Percentiles rank a stretch among this genome's conserved stretches.
Evolutionary conservation across 805 yeast species (phyloP).

Genomic region (Saturnispora dispora): DNA sequence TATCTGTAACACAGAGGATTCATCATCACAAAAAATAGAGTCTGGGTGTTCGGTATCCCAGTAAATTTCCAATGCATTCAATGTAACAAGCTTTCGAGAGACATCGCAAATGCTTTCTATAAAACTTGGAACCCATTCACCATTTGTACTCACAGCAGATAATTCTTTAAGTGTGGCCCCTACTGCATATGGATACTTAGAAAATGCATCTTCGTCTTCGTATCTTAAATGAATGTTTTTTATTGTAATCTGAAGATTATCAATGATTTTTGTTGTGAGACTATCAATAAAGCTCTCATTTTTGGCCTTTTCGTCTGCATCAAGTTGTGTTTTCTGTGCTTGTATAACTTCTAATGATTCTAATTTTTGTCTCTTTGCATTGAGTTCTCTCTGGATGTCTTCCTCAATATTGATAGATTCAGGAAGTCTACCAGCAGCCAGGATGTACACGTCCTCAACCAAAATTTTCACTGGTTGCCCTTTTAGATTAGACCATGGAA

Average conservation of each 20-base stretch:
- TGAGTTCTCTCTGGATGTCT: conserved; percentile 49
- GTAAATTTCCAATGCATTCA: conserved; percentile 68
- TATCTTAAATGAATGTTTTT: conserved; percentile 87
- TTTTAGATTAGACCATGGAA: conserved; percentile 94
- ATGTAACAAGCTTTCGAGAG: conserved; percentile 68
- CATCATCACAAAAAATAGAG: conserved; percentile 40
- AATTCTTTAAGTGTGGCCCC: conserved; percentile 80
- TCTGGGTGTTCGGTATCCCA: conserved; percentile 61
- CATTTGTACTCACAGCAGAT: conserved; percentile 86
- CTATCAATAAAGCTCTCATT: conserved; percentile 83
- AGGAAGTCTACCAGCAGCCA: conserved; percentile 66
- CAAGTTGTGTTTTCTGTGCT: conserved; percentile 32
- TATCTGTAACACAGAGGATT: conserved; percentile 37
- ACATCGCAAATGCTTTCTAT: conserved; percentile 58
- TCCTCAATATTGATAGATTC: conserved; percentile 48
- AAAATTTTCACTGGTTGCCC: conserved; percentile 83
- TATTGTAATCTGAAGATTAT: conserved; percentile 84
- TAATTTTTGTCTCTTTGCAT: conserved; percentile 57
- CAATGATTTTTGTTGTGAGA: conserved; percentile 80
- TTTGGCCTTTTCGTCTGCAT: conserved; percentile 32
- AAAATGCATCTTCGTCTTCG: conserved; percentile 68
- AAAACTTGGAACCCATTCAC: conserved; percentile 76
- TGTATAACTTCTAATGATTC: conserved; percentile 54
- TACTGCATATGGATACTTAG: conserved; percentile 67
- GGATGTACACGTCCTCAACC: conserved; percentile 76